phyloP scores from a whole-genome alignment of 2,329 filamentous ascomycete genomes.

The Fusarium veterinarium region DNA sequence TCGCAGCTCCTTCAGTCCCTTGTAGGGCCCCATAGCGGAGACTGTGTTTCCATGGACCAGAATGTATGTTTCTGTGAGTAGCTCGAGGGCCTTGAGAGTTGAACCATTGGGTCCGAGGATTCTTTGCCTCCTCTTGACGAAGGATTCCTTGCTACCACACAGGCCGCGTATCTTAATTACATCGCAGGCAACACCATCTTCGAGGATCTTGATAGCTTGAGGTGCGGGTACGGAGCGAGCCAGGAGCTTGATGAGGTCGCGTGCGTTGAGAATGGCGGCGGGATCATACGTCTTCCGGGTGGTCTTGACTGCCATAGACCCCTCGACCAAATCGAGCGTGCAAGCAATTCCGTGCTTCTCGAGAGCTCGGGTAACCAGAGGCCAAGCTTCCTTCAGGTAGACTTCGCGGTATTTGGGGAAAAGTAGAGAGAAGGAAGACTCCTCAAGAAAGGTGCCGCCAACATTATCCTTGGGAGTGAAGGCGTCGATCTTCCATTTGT shows the following conservation, averaged over 20 bases:
- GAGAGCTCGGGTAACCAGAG: slow-evolving; percentile 85
- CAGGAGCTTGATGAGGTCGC: slow-evolving; percentile 93
- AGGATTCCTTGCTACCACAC: slow-evolving; percentile 93
- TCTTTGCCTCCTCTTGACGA: slow-evolving; percentile 92
- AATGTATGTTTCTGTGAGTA: slow-evolving; percentile 91
- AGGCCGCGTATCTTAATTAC: slow-evolving; percentile 92
- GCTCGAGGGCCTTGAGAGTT: slow-evolving; percentile 92
- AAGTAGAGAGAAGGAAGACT: slow-evolving; percentile 87
- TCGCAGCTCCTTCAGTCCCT: slow-evolving; percentile 91
- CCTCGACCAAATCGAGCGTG: slow-evolving; percentile 92
- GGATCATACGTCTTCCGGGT: slow-evolving; percentile 93
- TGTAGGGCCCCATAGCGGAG: slow-evolving; percentile 89
- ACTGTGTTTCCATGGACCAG: slow-evolving; percentile 98
- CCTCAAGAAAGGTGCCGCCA: slow-evolving; percentile 88
- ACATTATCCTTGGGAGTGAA: slow-evolving; percentile 89
- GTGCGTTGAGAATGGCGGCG: slow-evolving; percentile 90
- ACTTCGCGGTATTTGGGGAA: slow-evolving; percentile 98
- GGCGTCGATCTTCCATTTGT: slow-evolving; percentile 89
- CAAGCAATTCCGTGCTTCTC: slow-evolving; percentile 91
- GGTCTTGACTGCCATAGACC: slow-evolving; percentile 96
- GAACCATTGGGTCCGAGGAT: slow-evolving; percentile 92
- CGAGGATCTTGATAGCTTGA: slow-evolving; percentile 92
- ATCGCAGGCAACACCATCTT: slow-evolving; percentile 92
- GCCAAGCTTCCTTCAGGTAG: slow-evolving; percentile 94
- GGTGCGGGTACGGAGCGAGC: slow-evolving; percentile 92